Conservation (phyloP, 352 stramenopile genomes). For the Globisporangium solare region DNA sequence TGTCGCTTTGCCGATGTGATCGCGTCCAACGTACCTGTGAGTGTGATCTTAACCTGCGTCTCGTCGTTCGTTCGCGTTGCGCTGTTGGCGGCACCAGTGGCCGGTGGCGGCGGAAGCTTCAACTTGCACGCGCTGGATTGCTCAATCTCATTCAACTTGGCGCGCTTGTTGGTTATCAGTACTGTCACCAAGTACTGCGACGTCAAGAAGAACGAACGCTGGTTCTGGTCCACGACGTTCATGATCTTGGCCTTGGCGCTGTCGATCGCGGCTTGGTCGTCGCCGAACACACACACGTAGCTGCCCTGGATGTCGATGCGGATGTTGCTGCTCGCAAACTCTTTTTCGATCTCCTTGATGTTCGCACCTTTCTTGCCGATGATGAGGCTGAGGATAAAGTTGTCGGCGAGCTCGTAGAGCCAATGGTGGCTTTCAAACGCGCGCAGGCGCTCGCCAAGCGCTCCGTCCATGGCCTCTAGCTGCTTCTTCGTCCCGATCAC, state of each 20-base stretch:
- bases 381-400: conserved; percentile 64
- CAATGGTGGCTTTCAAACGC: conserved; percentile 58
- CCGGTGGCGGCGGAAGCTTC: conserved; percentile 35
- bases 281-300: conserved; percentile 63
- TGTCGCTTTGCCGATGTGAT: conserved; percentile 58
- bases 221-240: conserved; percentile 71
- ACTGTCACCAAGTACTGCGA: conserved; percentile 57
- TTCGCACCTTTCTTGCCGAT: conserved; percentile 78
- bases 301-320: conserved; percentile 65
- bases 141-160: conserved; percentile 72
- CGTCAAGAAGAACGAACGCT: conserved; percentile 61
- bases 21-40: conserved; percentile 51
- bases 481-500: conserved; percentile 69
- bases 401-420: conserved; percentile 52
- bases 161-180: conserved; percentile 68
- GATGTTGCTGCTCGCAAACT: conserved; percentile 39
- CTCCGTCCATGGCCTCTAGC: conserved; percentile 53
- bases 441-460: conserved; percentile 46
- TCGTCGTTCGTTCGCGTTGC: conserved; percentile 19
- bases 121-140: conserved; percentile 50
- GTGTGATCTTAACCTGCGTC: conserved; percentile 59
- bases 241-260: conserved; percentile 43
- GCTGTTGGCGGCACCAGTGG: conserved; percentile 6
- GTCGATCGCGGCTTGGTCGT: conserved; percentile 41
- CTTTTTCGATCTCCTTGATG: conserved; percentile 71